Base-by-base conservation (phyloP, 805 yeast genomes). In the Candida chauliodis region DNA sequence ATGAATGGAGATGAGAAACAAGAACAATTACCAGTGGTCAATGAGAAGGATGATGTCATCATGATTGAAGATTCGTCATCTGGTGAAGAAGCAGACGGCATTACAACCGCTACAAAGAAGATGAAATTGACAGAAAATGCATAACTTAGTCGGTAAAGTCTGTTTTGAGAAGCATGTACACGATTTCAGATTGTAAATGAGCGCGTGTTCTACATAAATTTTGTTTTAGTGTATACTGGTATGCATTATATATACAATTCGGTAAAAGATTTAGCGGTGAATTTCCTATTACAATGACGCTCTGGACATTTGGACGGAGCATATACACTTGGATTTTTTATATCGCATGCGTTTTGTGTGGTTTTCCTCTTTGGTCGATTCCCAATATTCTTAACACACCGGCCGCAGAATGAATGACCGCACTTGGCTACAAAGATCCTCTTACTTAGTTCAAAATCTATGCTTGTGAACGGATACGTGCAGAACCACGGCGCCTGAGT, bases 371-470 rank as follows among this genome's bases (percentile, higher is more conserved):
- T 35, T n/a, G 66, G 63, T 36, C 71, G 51, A 48, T 73, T 70
- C 13, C 73, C 73, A n/a, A 83, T 78, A 48, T 79, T 74, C 46
- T 76, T 76, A 16, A 83, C 84, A 60, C 96, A 88, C 29, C 91
- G 60, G 1, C 96, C 96, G 58, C 96, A 88, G 55, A 77, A 88
- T 0, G 80, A 74, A 62, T 88, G 96, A 0, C 96, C 96, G 65
- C 96, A 88, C 27, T 58, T 61, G 0, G 85, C 73, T 14, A 73
- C 70, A 51, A 81, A 88, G 2, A 83, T 73, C 43, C 88, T 71
- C 49, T 70, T 77, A 0, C 90, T 81, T 23, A 84, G 61, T 39
- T 75, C 81, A 14, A 63, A 50, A 50, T 85, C 95, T 0, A 66
- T 62, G 8, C 65, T 69, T 0, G 81, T 71, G n/a, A 80, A 61